Percentiles rank a stretch among this genome's conserved stretches.
phyloP scores from a whole-genome alignment of 2,329 filamentous ascomycete species.

The Penicillium concentricum region DNA sequence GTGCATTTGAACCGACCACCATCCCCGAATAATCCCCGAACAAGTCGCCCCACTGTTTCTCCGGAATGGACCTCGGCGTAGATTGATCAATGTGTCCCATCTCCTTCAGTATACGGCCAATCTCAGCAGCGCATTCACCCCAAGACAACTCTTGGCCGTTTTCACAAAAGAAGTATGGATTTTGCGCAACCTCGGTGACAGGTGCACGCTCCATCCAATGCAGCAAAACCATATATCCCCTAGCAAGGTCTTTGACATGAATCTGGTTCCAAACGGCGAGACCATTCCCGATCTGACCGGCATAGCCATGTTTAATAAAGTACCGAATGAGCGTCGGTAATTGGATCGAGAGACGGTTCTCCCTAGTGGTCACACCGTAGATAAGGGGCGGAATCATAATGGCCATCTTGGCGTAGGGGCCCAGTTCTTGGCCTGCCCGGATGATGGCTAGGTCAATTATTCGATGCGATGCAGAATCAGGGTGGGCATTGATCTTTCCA shows the following conservation, averaged over 20 bases:
- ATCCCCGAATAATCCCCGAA: not conserved
- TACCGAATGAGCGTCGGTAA: slow-evolving; percentile 50
- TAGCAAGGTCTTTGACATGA: slow-evolving; percentile 50
- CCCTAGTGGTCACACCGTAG: slow-evolving; percentile 41
- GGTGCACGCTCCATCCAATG: slow-evolving; percentile 44
- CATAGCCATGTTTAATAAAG: slow-evolving; percentile 50
- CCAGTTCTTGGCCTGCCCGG: not conserved
- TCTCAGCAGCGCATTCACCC: slow-evolving; percentile 2
- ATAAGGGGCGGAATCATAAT: slow-evolving; percentile 8
- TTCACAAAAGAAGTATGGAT: slow-evolving; percentile 54
- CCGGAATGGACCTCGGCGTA: not conserved
- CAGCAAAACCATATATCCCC: slow-evolving; percentile 47
- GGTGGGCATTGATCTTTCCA: not conserved
- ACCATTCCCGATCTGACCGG: slow-evolving; percentile 48
- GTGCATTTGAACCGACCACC: slow-evolving; percentile 6
- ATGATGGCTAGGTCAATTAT: not conserved
- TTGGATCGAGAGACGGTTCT: slow-evolving; percentile 48
- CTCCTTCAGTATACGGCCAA: not conserved
- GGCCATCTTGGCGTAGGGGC: slow-evolving; percentile 5
- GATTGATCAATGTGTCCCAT: not conserved
- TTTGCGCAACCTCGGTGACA: slow-evolving; percentile 34
- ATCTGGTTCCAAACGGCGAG: slow-evolving; percentile 44
- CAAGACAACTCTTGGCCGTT: slow-evolving; percentile 7
- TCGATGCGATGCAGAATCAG: slow-evolving; percentile 1
- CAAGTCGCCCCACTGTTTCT: not conserved